Evolutionary conservation across 208 protist genomes (phyloP).

Genomic region (Trichomonas gallinae): DNA sequence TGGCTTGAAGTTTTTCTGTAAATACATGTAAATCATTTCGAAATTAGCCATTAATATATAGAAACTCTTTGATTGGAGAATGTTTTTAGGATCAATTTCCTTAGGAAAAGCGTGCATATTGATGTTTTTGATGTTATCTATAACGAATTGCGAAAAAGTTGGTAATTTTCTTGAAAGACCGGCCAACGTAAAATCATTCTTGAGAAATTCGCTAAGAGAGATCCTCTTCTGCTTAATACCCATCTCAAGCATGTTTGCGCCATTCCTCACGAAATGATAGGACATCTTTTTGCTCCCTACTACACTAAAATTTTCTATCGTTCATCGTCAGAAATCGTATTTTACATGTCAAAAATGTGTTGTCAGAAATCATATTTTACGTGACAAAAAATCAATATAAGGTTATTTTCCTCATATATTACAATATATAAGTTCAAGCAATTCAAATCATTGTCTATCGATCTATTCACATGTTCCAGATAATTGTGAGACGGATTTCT

Average conservation of each 20-base stretch:
- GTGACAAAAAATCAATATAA: too few species aligned
- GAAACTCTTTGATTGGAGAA: background rate
- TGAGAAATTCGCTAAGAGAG: background rate
- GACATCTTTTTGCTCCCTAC: background rate
- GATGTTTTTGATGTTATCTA: background rate
- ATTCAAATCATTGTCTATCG: too few species aligned
- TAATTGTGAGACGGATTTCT: too few species aligned
- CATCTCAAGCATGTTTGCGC: background rate
- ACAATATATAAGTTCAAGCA: too few species aligned
- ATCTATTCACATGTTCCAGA: too few species aligned
- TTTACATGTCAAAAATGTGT: too few species aligned
- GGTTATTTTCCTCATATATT: too few species aligned
- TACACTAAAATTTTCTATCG: too few species aligned
- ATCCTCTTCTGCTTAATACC: background rate
- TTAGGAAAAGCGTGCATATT: background rate
- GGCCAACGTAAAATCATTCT: background rate
- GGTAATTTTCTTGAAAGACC: background rate
- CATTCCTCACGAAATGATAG: background rate
- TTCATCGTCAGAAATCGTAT: too few species aligned
- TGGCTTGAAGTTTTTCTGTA: background rate
- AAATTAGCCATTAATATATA: background rate
- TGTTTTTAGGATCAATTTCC: background rate
- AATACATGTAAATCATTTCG: background rate
- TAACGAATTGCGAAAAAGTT: background rate
- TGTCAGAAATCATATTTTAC: too few species aligned